phyloP scores from a whole-genome alignment of 179 eudicot species.

The Nepenthes alata region DNA sequence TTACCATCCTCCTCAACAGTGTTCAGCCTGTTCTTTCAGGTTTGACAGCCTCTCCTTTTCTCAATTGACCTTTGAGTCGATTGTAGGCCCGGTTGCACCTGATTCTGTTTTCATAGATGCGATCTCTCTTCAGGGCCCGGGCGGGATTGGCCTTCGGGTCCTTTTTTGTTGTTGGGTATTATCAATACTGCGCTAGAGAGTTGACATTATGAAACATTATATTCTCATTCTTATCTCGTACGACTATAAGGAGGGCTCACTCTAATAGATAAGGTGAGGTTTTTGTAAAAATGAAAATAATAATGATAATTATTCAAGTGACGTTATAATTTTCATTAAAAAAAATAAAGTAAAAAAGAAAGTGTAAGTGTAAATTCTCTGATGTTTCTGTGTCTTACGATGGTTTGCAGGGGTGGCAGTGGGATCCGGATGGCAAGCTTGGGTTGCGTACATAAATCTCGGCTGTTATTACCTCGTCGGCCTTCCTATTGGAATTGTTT shows the following conservation, averaged over 20 bases:
- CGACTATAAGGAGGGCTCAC: too few relatives aligned
- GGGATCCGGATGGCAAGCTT: constrained; percentile 39
- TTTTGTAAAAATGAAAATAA: too few relatives aligned
- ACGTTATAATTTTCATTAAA: neutral
- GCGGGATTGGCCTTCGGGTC: too few relatives aligned
- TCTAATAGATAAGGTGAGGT: too few relatives aligned
- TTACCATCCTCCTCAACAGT: constrained; percentile 33
- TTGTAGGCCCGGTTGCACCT: too few relatives aligned
- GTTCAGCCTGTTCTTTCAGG: constrained; percentile 43
- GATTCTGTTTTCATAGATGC: too few relatives aligned
- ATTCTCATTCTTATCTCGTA: too few relatives aligned
- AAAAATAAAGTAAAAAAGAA: neutral
- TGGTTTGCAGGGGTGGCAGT: constrained; percentile 28
- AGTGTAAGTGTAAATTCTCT: neutral
- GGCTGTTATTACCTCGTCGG: constrained; percentile 35
- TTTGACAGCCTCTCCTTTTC: neutral
- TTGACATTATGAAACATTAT: too few relatives aligned
- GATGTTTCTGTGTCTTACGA: neutral
- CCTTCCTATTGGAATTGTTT: constrained; percentile 31
- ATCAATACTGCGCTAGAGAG: neutral
- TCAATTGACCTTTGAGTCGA: neutral
- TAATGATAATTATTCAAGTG: too few relatives aligned
- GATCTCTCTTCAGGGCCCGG: too few relatives aligned
- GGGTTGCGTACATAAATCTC: constrained; percentile 37
- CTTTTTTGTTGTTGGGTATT: too few relatives aligned